phyloP scores from a whole-genome alignment of 371 early-diverging fungal genomes.

The Mortierella sp. region DNA sequence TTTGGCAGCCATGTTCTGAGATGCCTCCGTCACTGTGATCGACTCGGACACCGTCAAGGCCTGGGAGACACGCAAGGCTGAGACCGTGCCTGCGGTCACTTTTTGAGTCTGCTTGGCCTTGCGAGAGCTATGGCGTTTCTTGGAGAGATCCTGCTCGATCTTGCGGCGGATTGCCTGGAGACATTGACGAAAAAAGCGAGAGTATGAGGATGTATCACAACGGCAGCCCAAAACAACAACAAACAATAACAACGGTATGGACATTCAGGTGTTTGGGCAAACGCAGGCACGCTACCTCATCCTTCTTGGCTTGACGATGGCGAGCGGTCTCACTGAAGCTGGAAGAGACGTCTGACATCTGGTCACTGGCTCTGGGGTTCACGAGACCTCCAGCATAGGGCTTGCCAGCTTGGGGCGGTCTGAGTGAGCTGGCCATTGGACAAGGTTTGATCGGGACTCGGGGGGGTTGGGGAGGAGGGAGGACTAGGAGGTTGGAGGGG shows the following conservation, averaged over 20 bases:
- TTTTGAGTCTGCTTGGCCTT: constrained; percentile 57
- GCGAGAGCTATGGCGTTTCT: constrained; percentile 63
- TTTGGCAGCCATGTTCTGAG: constrained; percentile 98
- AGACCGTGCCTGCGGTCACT: constrained; percentile 84
- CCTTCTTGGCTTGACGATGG: constrained; percentile 59
- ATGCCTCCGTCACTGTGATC: constrained; percentile 89
- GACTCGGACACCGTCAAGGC: constrained; percentile 92
- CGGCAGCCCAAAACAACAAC: no score
- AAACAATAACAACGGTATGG: not conserved
- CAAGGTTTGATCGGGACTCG: constrained; percentile 12
- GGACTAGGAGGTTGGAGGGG: not conserved
- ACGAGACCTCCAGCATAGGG: constrained; percentile 31
- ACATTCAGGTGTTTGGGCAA: not conserved
- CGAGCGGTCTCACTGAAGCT: constrained; percentile 57
- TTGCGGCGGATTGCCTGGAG: constrained; percentile 78
- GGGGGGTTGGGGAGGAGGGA: not conserved
- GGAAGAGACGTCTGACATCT: constrained; percentile 53
- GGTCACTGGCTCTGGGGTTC: constrained; percentile 30
- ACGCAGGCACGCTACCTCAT: constrained; percentile 53
- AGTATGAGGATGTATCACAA: not conserved
- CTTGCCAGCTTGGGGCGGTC: constrained; percentile 53
- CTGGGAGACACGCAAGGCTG: constrained; percentile 84
- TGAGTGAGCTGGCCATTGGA: constrained; percentile 54
- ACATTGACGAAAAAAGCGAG: constrained; percentile 1
- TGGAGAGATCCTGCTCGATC: constrained; percentile 76